Conservation (phyloP, 805 yeast genomes). For the Hanseniaspora taiwanica region DNA sequence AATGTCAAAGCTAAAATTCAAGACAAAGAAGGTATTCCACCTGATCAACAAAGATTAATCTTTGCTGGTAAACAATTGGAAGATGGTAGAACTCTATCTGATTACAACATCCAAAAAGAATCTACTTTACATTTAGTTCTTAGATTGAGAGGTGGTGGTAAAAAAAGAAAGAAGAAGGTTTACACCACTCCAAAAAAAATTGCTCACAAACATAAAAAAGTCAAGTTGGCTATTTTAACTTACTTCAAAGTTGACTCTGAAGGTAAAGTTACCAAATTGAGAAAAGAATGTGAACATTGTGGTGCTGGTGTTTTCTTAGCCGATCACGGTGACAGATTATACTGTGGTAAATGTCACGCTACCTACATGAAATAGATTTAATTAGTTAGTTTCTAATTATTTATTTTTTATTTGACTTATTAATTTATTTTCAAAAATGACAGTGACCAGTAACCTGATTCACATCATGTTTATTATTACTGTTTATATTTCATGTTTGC, state of each 20-base stretch:
- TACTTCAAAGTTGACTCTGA: slow-evolving; percentile 99
- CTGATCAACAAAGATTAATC: slow-evolving; percentile 94
- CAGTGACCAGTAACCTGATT: too few species aligned
- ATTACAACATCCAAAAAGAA: slow-evolving; percentile 97
- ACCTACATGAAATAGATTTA: slow-evolving; percentile 40
- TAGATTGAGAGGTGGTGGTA: slow-evolving; percentile 99
- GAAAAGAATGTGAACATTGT: slow-evolving; percentile 96
- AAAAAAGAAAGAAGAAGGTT: slow-evolving; percentile 99
- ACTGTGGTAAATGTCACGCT: slow-evolving; percentile 99
- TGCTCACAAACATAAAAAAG: slow-evolving; percentile 98
- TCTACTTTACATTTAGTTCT: slow-evolving; percentile 91
- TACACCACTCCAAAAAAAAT: slow-evolving; percentile 99
- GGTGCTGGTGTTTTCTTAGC: slow-evolving; percentile 99
- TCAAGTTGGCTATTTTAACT: slow-evolving; percentile 97
- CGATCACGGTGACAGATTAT: slow-evolving; percentile 95
- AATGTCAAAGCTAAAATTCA: slow-evolving; percentile 93
- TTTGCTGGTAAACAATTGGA: slow-evolving; percentile 97
- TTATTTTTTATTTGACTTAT: too few species aligned
- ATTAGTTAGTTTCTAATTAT: background rate
- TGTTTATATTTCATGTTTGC: too few species aligned
- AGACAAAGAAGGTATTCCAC: slow-evolving; percentile 97
- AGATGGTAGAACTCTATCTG: slow-evolving; percentile 91
- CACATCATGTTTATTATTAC: too few species aligned
- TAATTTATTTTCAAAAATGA: too few species aligned
- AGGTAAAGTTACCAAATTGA: slow-evolving; percentile 96